Conservation (phyloP, 23 red algal genomes). For the Cyanidioschyzon merolae region DNA sequence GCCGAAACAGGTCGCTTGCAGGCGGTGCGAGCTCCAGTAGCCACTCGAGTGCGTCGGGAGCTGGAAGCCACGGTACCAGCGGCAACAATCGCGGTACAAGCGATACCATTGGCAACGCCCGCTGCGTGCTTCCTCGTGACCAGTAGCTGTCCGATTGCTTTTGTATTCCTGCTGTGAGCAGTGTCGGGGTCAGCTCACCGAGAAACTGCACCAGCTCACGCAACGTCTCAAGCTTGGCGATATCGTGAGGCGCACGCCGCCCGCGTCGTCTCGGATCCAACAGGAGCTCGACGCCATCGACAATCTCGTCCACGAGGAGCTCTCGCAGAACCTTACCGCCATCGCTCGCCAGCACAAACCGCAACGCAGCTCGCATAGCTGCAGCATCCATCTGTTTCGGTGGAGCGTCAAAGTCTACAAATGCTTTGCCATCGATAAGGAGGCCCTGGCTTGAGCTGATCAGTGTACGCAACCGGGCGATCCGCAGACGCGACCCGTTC, state of each 20-base stretch:
- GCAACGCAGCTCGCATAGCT: background rate
- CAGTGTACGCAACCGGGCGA: slow-evolving; percentile 49
- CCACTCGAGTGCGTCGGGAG: background rate
- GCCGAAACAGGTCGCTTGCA: background rate
- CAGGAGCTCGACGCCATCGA: background rate
- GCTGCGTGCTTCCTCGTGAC: background rate
- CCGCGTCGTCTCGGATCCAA: background rate
- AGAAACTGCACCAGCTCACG: slow-evolving; percentile 4
- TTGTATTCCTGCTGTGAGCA: background rate
- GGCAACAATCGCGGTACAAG: background rate
- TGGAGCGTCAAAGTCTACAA: slow-evolving; percentile 88
- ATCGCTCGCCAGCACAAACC: background rate
- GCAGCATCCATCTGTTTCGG: slow-evolving; percentile 23
- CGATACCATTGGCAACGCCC: background rate
- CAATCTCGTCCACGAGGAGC: slow-evolving; percentile 8
- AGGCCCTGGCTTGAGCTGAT: slow-evolving; percentile 75
- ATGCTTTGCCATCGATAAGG: slow-evolving; percentile 65
- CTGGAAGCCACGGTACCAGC: background rate
- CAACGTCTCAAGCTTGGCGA: slow-evolving; percentile 11
- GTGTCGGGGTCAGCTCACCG: background rate
- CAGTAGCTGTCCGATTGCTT: background rate
- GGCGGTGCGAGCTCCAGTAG: background rate
- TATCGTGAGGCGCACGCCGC: background rate
- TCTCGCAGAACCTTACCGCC: background rate
- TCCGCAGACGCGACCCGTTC: slow-evolving; percentile 52